Evolutionary conservation across 1,284 basidiomycete species (phyloP).

Genomic region (Earliella scabrosa): DNA sequence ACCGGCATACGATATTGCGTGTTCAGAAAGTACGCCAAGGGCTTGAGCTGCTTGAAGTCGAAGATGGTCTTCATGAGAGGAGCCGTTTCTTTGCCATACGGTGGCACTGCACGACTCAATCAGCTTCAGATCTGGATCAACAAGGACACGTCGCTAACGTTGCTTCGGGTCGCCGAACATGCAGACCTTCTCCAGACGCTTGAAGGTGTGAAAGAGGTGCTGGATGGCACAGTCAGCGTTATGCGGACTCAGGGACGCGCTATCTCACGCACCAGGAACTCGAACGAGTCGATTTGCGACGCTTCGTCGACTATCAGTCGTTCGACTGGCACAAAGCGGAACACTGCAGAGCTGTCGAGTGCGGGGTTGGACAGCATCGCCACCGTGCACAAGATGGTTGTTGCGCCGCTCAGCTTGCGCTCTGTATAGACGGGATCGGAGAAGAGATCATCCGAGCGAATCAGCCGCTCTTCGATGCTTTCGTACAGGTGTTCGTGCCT

Average conservation of each 20-base stretch:
- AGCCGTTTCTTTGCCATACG: constrained; percentile 46
- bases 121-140: background rate
- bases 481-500: constrained; percentile 78
- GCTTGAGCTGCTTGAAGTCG: constrained; percentile 44
- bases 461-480: constrained; percentile 45
- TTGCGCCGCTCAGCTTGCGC: constrained; percentile 34
- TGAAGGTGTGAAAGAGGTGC: constrained; percentile 43
- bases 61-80: constrained; percentile 47
- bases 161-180: constrained; percentile 56
- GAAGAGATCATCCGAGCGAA: constrained; percentile 53
- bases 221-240: constrained; percentile 3
- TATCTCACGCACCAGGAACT: constrained; percentile 15
- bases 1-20: constrained; percentile 49
- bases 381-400: constrained; percentile 68
- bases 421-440: background rate
- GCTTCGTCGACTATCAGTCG: constrained; percentile 52
- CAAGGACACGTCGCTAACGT: too few relatives aligned
- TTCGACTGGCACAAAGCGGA: constrained; percentile 42
- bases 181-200: constrained; percentile 36
- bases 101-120: constrained; percentile 41
- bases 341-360: constrained; percentile 23
- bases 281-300: constrained; percentile 45
- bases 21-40: constrained; percentile 41
- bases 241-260: background rate
- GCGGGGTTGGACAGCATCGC: constrained; percentile 61